Percentiles rank a stretch among this genome's conserved stretches.
These are phyloP conservation scores for Chlamydomonas applanata DNA, from an alignment of 139 green algal species.

Conservation along the genomic window DNA sequence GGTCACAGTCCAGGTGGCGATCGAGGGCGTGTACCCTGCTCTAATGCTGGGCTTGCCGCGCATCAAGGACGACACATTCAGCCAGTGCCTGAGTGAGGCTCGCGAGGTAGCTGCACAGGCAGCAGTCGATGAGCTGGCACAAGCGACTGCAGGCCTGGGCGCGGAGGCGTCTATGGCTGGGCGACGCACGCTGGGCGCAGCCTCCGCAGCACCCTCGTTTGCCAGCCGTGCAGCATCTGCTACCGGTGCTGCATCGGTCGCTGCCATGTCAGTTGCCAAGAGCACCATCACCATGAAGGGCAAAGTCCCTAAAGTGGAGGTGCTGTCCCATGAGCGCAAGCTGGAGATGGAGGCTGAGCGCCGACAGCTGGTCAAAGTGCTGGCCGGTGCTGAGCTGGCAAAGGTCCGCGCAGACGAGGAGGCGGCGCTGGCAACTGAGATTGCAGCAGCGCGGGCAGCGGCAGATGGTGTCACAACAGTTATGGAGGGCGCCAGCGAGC, in stretches of 20 bases:
- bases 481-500: background rate
- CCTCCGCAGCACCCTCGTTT: background rate
- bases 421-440: background rate
- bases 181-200: background rate
- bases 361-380: conserved; percentile 43
- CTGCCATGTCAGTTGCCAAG: conserved; percentile 14
- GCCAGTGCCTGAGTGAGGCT: conserved; percentile 28
- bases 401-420: background rate
- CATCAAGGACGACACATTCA: conserved; percentile 39
- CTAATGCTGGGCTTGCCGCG: conserved; percentile 60
- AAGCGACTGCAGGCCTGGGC: background rate
- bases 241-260: background rate
- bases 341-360: conserved; percentile 70
- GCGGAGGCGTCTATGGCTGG: background rate
- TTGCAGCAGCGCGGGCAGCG: background rate
- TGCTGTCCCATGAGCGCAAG: conserved; percentile 29
- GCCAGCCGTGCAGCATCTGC: background rate
- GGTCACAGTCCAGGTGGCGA: conserved; percentile 49
- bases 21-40: conserved; percentile 66
- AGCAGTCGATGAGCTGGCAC: too few species aligned
- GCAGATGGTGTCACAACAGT: background rate
- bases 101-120: background rate
- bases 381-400: conserved; percentile 35
- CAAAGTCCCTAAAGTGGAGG: background rate
- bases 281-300: conserved; percentile 11